Conservation (phyloP, 306 rosid species). For the Carpinus viminea region DNA sequence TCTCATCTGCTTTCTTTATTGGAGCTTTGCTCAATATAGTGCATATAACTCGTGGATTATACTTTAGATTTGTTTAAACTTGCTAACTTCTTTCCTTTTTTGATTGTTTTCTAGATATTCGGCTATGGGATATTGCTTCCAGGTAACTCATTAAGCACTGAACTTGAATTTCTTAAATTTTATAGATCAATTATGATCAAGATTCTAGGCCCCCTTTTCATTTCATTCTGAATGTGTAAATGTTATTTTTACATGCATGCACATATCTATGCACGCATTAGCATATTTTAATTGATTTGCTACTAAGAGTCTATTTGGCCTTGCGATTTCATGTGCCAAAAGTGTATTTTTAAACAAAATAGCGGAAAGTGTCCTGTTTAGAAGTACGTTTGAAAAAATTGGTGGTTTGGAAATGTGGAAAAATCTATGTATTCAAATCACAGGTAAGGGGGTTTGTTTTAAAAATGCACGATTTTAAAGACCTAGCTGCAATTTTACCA, state of each 20-base stretch:
- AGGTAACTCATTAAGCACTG: constrained; percentile 47
- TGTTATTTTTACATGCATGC: background rate
- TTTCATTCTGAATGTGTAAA: background rate
- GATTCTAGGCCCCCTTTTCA: background rate
- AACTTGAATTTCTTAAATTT: background rate
- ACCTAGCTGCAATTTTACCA: no score
- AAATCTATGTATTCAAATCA: no score
- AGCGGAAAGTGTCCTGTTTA: no score
- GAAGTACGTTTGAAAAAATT: no score
- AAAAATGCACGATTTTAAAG: no score
- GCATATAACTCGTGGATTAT: background rate
- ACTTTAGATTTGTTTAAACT: background rate
- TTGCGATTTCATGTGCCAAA: no score
- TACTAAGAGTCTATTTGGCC: background rate
- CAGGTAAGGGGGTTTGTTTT: no score
- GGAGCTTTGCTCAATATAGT: background rate
- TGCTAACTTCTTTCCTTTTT: constrained; percentile 1
- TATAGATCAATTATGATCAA: background rate
- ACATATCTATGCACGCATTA: background rate
- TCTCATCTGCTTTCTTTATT: background rate
- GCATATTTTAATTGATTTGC: background rate
- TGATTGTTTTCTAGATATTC: constrained; percentile 61
- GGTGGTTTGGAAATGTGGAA: no score
- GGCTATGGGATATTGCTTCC: constrained; percentile 86
- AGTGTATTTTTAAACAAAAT: no score